A percentile compares a stretch with the other conserved stretches of the same genome.
phyloP scores from a whole-genome alignment of 495 filamentous ascomycete species.

The Annulohypoxylon bovei region DNA sequence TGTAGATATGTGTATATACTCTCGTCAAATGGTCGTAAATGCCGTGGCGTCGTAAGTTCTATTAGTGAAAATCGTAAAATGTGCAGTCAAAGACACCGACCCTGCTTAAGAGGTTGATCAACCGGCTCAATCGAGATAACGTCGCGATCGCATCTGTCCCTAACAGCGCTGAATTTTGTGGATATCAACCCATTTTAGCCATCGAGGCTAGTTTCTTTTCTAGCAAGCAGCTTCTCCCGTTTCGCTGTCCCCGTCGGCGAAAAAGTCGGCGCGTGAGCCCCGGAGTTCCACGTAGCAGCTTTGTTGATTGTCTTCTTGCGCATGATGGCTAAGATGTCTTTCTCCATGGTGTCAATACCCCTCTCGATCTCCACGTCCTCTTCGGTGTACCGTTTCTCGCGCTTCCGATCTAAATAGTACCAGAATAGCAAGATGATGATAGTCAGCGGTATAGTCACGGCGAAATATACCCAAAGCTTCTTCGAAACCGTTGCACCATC shows the following conservation, averaged over 20 bases:
- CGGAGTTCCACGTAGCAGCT: conserved; percentile 56
- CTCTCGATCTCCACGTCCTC: conserved; percentile 62
- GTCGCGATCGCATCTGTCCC: neutral
- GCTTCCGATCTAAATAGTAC: conserved; percentile 57
- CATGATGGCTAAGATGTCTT: conserved; percentile 62
- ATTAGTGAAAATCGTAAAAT: conserved; percentile 11
- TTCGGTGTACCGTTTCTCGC: conserved; percentile 54
- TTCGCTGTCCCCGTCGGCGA: neutral
- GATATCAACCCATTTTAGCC: conserved; percentile 9
- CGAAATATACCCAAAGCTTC: conserved; percentile 66
- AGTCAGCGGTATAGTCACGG: conserved; percentile 61
- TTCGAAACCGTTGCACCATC: conserved; percentile 48
- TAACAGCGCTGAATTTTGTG: neutral
- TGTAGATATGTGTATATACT: conserved; percentile 14
- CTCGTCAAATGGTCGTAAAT: conserved; percentile 35
- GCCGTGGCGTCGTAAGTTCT: conserved; percentile 33
- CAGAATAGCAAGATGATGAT: conserved; percentile 55
- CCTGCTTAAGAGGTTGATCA: neutral
- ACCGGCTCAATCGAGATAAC: neutral
- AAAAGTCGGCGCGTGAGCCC: neutral
- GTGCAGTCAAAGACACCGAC: conserved; percentile 13
- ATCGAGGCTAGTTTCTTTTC: conserved; percentile 4
- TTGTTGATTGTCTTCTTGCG: conserved; percentile 64
- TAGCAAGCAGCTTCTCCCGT: neutral
- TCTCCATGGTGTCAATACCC: conserved; percentile 64